Evolutionary conservation across 495 filamentous ascomycete species (phyloP), one percentile per base, ranked within the genome.

Genomic region (Aeminium ludgeri): DNA sequence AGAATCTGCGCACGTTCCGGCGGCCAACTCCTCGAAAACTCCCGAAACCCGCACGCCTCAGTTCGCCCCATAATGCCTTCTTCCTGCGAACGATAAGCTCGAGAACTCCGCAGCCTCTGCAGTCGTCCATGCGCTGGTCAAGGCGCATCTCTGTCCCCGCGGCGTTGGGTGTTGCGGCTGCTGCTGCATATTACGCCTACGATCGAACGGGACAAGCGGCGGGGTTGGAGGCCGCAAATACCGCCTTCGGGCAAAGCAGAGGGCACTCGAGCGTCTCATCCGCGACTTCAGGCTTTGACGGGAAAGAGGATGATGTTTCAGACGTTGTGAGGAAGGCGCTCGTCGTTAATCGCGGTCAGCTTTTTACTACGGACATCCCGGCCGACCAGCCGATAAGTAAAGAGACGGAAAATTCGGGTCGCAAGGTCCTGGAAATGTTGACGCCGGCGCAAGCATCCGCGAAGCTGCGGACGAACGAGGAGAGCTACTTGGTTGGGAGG

Each of bases 381-480:
- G 48, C 43, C 15, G 48, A 47, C 27, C 48, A 51, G 30, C 86
- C 87, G 13, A 69, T 97, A 45, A 76, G 75, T 32, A 96, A 96
- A 60, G 73, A 81, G 48, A 80, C 78, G 1, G 82, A 86, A 60
- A 76, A 81, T 53, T 70, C 69, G 34, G 86, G 86, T 30, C 72
- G 77, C 46, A 80, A 80, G 52, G 76, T 93, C 16, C 62, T 95
- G 25, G 85, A 89, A 62, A 96, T 95, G 86, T 63, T 99, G 59
- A 91, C 85, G 1, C 86, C 91, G 0, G 89, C 95, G 30, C 85
- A 95, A 68, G 85, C 86, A 10, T 91, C 84, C 7, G 70, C 80
- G 54, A 93, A 85, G 63, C 65, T 99, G 37, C 69, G 91, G 32
- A 74, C 78, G 56, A 82, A 80, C 50, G 86, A 99, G 60, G 74